These are phyloP conservation scores for Ophiocordyceps camponoti-floridani DNA, from an alignment of 2,329 filamentous ascomycete genomes.

Conservation along the genomic window DNA sequence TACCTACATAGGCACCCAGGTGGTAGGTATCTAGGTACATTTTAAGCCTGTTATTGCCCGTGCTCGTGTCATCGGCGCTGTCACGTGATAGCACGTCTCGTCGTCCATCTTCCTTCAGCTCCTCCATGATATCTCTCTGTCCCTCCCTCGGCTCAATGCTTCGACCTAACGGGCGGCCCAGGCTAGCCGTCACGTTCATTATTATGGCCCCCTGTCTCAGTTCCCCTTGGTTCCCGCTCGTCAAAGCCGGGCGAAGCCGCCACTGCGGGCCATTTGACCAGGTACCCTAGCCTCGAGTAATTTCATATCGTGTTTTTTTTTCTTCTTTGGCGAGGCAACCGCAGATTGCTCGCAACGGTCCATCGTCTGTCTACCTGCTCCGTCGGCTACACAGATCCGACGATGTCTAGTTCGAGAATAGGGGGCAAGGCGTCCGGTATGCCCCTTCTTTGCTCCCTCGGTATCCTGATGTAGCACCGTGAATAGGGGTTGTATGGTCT, in stretches of 20 bases:
- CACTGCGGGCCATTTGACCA: not conserved
- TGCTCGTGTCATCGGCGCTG: too few species aligned
- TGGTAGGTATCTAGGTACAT: too few species aligned
- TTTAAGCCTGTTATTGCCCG: too few species aligned
- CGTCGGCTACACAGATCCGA: not conserved
- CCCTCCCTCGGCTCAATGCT: not conserved
- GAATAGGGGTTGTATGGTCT: not conserved
- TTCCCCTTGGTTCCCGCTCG: not conserved
- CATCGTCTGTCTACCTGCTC: not conserved
- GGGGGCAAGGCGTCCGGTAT: not conserved
- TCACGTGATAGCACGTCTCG: too few species aligned
- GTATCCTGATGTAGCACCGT: not conserved
- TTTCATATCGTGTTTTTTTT: not conserved
- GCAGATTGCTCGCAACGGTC: not conserved
- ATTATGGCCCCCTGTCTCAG: not conserved
- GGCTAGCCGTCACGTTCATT: too few species aligned
- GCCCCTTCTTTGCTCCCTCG: not conserved
- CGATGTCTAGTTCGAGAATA: not conserved
- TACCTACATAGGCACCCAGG: too few species aligned
- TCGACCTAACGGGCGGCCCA: too few species aligned
- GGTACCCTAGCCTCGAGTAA: not conserved
- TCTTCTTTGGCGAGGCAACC: not conserved
- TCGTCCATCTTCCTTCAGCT: not conserved
- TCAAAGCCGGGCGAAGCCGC: not conserved
- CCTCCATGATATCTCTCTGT: not conserved